Conservation (phyloP, 306 rosid species). For the Benincasa hispida region DNA sequence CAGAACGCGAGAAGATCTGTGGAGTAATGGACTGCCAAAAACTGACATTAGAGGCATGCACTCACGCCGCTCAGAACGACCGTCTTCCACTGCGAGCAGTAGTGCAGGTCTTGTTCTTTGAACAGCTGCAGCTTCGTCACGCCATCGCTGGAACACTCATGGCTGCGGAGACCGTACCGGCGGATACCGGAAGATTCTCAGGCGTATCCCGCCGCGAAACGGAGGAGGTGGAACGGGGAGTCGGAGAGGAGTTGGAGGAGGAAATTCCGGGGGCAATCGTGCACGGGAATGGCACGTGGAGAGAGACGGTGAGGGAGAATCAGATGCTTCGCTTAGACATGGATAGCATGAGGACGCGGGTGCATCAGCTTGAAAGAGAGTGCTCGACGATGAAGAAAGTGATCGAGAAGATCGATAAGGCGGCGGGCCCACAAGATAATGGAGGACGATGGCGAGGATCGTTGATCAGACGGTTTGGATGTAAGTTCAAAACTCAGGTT, state of each 20-base stretch:
- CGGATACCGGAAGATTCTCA: constrained; percentile 31
- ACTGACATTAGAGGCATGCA: constrained; percentile 85
- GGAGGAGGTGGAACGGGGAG: not conserved
- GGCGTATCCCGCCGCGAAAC: constrained; percentile 14
- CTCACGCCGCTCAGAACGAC: constrained; percentile 98
- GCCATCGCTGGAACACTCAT: constrained; percentile 73
- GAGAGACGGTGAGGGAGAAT: constrained; percentile 73
- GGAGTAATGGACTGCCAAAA: constrained; percentile 71
- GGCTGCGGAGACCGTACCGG: constrained; percentile 35
- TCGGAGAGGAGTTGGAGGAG: constrained; percentile 6
- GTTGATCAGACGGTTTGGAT: constrained; percentile 54
- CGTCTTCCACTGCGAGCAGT: constrained; percentile 88
- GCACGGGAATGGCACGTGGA: constrained; percentile 43
- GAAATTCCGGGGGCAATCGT: constrained; percentile 15
- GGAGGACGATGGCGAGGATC: constrained; percentile 34
- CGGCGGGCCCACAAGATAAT: constrained; percentile 11
- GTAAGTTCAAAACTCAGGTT: constrained; percentile 91
- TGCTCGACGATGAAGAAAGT: constrained; percentile 82
- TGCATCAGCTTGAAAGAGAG: constrained; percentile 83
- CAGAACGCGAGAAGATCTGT: constrained; percentile 65
- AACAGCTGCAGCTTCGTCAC: constrained; percentile 94
- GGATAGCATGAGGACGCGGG: constrained; percentile 99
- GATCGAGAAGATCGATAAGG: constrained; percentile 50
- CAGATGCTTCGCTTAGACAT: constrained; percentile 91
- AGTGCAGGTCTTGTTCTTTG: constrained; percentile 80